These are phyloP conservation scores for Sporothrix brasiliensis DNA, from an alignment of 2,329 filamentous ascomycete species.

Conservation along the genomic window DNA sequence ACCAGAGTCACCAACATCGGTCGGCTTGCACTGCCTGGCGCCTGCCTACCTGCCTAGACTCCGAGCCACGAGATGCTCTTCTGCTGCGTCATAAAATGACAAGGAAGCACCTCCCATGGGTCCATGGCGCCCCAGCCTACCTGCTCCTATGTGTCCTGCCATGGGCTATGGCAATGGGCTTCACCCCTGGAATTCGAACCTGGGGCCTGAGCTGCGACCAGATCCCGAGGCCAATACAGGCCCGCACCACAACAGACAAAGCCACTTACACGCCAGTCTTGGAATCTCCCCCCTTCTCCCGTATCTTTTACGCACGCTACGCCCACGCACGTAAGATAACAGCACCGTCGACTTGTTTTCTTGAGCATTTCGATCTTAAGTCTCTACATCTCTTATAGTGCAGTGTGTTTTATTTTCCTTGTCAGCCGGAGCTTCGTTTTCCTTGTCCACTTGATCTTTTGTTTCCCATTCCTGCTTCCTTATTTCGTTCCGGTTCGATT, in stretches of 20 bases:
- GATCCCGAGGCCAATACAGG: slow-evolving; percentile 22
- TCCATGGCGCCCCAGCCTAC: neutral
- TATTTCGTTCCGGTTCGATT: neutral
- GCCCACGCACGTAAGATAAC: neutral
- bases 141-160: neutral
- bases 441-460: neutral
- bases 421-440: neutral
- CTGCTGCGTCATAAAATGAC: slow-evolving; percentile 30
- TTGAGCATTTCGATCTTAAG: slow-evolving; percentile 1
- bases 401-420: neutral
- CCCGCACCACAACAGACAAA: slow-evolving; percentile 4
- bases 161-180: neutral
- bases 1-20: neutral
- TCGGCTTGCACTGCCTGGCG: neutral
- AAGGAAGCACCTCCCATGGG: neutral
- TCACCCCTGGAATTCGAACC: neutral
- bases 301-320: neutral
- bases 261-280: slow-evolving; percentile 26
- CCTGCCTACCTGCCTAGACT: slow-evolving; percentile 20
- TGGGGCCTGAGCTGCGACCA: slow-evolving; percentile 11
- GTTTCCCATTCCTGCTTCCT: neutral
- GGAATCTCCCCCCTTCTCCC: neutral
- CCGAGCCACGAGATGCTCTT: slow-evolving; percentile 1
- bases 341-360: slow-evolving; percentile 13
- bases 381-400: neutral